Evolutionary conservation across 2,329 filamentous ascomycete species (phyloP), one percentile per base, ranked within the genome.

Genomic region (Fusarium avenaceum): DNA sequence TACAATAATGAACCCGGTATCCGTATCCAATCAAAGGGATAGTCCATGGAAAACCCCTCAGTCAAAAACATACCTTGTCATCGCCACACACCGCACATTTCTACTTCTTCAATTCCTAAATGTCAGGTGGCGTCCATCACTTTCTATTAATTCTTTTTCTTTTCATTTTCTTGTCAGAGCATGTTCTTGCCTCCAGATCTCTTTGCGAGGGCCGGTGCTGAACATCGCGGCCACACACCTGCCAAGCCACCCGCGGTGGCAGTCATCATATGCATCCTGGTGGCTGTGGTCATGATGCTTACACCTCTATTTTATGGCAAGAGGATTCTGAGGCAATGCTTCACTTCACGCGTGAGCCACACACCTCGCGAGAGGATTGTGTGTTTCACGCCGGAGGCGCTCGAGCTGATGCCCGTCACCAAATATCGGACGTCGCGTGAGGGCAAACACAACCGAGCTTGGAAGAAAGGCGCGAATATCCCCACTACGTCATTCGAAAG

Each of bases 401-500:
- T 48, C 45, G 20, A 48, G 32, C 32, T 48, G 14, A 48, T 48
- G 30, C 45, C 45, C 8, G n/a, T 48, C 45, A 38, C 45, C 2
- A 48, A 48, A 26, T 35, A 48, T 38, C 45, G 19, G 19, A 22
- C 30, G 20, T 48, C 14, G n/a, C 45, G 17, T 14, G 19, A 35
- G 24, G 7, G 32, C 20, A 48, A 24, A 24, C 45, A 17, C 20
- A 24, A 45, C 6, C 14, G 24, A 17, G 42, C 42, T 45, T 30
- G 22, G 42, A 20, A 35, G 45, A 24, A 35, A 17, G 45, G 30
- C 30, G 10, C 20, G 20, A 38, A 38, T 14, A 48, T 14, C 9
- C 30, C 4, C 19, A 48, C n/a, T 5, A 13, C 13, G 4, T 22
- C 30, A 48, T 17, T 11, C 7, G 45, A 35, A 2, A 48, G 20